Evolutionary conservation across 1,284 basidiomycete genomes (phyloP).

Genomic region (Cutaneotrichosporon mucoides): DNA sequence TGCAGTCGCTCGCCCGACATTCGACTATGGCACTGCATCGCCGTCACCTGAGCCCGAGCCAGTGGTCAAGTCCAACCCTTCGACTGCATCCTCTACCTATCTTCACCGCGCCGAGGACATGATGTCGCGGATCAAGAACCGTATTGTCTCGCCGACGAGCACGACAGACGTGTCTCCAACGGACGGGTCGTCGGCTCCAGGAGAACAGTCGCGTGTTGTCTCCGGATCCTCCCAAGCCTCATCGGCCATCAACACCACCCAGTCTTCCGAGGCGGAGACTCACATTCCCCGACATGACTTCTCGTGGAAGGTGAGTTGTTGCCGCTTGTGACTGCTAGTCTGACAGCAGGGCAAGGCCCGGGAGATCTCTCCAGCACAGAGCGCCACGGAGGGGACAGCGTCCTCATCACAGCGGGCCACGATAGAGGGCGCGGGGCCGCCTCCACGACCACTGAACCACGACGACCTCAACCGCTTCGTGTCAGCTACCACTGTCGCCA

Average conservation of each 20-base stretch:
- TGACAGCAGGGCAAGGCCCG: not conserved
- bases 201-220: constrained; percentile 17
- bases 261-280: constrained; percentile 6
- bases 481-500: constrained; percentile 55
- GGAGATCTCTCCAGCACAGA: not conserved
- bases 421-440: constrained; percentile 10
- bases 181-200: not conserved
- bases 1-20: constrained; percentile 19
- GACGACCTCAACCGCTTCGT: constrained; percentile 81
- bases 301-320: not conserved
- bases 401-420: not conserved
- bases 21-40: constrained; percentile 20
- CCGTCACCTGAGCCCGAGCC: constrained; percentile 5
- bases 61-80: constrained; percentile 38
- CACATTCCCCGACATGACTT: constrained; percentile 4
- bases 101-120: constrained; percentile 68
- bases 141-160: constrained; percentile 39
- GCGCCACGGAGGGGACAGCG: not conserved
- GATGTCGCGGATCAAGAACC: constrained; percentile 72
- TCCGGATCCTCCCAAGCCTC: constrained; percentile 39
- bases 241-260: constrained; percentile 13
- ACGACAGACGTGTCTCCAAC: constrained; percentile 9
- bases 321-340: no score
- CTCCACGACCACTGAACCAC: constrained; percentile 12
- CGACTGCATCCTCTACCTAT: constrained; percentile 54